These are phyloP conservation scores for Stagonosporopsis tanaceti DNA, from an alignment of 2,329 filamentous ascomycete species.

Conservation along the genomic window DNA sequence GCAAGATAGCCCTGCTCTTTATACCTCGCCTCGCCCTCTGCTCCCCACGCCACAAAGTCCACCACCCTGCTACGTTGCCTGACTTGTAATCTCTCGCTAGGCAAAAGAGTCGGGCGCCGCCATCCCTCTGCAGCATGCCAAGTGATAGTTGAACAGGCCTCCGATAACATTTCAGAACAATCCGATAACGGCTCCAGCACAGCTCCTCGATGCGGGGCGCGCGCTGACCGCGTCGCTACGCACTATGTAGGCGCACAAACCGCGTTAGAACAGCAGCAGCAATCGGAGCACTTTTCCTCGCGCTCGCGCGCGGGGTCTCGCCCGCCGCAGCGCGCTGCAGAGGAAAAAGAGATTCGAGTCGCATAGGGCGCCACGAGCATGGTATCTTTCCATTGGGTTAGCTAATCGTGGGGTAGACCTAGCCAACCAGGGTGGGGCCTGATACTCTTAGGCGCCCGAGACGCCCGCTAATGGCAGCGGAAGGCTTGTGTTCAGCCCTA, in stretches of 20 bases:
- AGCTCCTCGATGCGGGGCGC: not conserved
- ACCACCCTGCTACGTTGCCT: not conserved
- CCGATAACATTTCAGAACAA: slow-evolving; percentile 8
- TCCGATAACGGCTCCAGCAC: not conserved
- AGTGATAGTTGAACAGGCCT: slow-evolving; percentile 9
- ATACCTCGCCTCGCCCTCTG: not conserved
- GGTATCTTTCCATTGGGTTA: slow-evolving; percentile 17
- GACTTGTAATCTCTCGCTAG: slow-evolving; percentile 16
- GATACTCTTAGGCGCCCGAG: slow-evolving; percentile 3
- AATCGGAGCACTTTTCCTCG: slow-evolving; percentile 8
- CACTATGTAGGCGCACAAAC: not conserved
- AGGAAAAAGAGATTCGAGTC: not conserved
- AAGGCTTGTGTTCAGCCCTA: slow-evolving; percentile 3
- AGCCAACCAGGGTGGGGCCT: not conserved
- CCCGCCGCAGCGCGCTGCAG: not conserved
- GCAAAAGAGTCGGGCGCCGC: slow-evolving; percentile 5
- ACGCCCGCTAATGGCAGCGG: slow-evolving; percentile 13
- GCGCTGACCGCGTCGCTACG: not conserved
- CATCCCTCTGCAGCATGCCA: slow-evolving; percentile 2
- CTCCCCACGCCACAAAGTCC: not conserved
- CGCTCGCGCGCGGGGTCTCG: not conserved
- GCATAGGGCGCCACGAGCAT: slow-evolving; percentile 3
- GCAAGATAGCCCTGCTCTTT: slow-evolving; percentile 3
- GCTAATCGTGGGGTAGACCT: slow-evolving; percentile 15
- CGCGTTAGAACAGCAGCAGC: not conserved